These are phyloP conservation scores for Lomentospora prolificans DNA, from an alignment of 2,329 filamentous ascomycete genomes.

Conservation along the genomic window DNA sequence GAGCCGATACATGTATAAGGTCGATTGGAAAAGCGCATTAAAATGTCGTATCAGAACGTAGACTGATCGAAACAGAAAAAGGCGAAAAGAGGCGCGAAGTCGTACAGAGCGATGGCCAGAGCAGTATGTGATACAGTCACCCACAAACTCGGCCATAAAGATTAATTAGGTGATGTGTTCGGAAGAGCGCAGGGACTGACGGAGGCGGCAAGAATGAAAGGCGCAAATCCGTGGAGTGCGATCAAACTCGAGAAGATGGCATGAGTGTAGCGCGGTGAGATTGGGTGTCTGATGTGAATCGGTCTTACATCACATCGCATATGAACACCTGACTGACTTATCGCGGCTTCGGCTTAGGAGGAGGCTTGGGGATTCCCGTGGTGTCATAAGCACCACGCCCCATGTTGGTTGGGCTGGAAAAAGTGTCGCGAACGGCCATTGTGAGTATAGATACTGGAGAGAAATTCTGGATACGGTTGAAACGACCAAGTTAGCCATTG, in stretches of 20 bases:
- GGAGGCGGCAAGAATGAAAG: constrained; percentile 4
- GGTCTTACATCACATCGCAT: constrained; percentile 13
- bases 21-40: constrained; percentile 18
- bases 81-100: constrained; percentile 4
- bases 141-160: constrained; percentile 12
- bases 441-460: constrained; percentile 14
- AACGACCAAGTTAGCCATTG: constrained; percentile 5
- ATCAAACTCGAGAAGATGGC: constrained; percentile 8
- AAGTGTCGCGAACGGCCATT: constrained; percentile 26
- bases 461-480: constrained; percentile 7
- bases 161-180: constrained; percentile 7
- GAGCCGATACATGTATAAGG: constrained; percentile 26
- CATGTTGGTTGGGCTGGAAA: constrained; percentile 31
- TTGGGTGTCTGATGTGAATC: constrained; percentile 12
- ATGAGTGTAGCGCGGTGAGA: constrained; percentile 9
- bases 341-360: constrained; percentile 29
- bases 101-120: constrained; percentile 12
- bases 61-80: constrained; percentile 13
- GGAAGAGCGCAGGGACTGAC: not conserved
- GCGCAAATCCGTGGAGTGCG: constrained; percentile 4
- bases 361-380: constrained; percentile 38
- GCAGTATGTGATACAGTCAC: constrained; percentile 1
- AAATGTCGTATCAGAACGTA: constrained; percentile 22
- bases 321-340: constrained; percentile 16
- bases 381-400: constrained; percentile 43